Percentiles rank a stretch among this genome's conserved stretches.
Conservation (phyloP, 176 grass and related monocot genomes). For the Juncus effusus region DNA sequence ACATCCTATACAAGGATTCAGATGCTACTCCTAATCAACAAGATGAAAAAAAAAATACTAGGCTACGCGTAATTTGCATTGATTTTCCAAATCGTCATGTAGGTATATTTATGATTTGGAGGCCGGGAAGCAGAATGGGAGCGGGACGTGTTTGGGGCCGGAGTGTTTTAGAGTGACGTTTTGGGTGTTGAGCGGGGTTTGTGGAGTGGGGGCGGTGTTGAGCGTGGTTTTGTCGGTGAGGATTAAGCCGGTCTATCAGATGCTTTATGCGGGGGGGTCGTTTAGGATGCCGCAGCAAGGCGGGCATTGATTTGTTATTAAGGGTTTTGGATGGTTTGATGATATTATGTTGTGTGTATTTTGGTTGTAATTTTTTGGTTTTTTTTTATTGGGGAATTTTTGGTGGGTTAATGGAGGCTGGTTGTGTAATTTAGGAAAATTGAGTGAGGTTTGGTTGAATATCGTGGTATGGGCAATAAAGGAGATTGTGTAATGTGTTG, state of each 20-base stretch:
- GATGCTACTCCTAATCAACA: too few species aligned
- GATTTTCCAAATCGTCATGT: too few species aligned
- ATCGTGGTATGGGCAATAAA: too few species aligned
- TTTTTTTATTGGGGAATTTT: too few species aligned
- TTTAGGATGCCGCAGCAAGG: conserved; percentile 60
- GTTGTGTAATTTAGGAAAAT: too few species aligned
- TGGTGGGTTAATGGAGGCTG: too few species aligned
- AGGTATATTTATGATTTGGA: conserved; percentile 70
- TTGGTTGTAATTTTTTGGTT: background rate
- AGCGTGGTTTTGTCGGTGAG: conserved; percentile 63
- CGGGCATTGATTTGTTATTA: conserved; percentile 43
- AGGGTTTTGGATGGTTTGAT: background rate
- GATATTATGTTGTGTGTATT: background rate
- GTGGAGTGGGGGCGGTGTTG: conserved; percentile 61
- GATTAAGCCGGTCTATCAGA: conserved; percentile 80
- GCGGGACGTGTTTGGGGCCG: conserved; percentile 69
- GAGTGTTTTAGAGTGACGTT: conserved; percentile 76
- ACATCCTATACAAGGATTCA: too few species aligned
- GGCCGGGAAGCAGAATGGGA: conserved; percentile 49
- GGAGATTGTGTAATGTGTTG: too few species aligned
- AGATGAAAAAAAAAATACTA: too few species aligned
- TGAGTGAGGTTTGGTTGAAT: too few species aligned
- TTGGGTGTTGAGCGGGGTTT: conserved; percentile 50
- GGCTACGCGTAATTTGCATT: too few species aligned
- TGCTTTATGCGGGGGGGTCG: conserved; percentile 81